Conservation (phyloP, 306 rosid species). For the Ammopiptanthus mongolicus region DNA sequence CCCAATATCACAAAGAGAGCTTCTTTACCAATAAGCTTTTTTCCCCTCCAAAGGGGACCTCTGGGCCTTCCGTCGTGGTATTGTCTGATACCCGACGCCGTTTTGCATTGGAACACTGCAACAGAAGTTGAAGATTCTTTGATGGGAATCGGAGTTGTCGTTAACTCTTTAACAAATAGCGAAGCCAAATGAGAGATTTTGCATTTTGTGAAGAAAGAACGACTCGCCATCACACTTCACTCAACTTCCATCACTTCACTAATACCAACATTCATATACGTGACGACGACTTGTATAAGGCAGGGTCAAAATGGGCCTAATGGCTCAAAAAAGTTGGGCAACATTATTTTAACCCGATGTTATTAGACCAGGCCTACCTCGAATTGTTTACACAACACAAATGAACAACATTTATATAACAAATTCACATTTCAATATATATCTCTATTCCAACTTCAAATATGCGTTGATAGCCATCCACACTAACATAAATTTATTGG, state of each 20-base stretch:
- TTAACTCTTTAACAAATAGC: conserved; percentile 11
- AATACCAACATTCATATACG: background rate
- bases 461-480: too few relatives aligned
- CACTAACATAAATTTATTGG: too few relatives aligned
- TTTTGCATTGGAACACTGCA: conserved; percentile 17
- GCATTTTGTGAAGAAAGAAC: conserved; percentile 44
- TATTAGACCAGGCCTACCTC: background rate
- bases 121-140: background rate
- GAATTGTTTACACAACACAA: too few relatives aligned
- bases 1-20: conserved; percentile 73
- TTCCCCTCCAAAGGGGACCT: conserved; percentile 97
- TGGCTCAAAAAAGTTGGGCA: background rate
- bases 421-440: too few relatives aligned
- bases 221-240: conserved; percentile 42
- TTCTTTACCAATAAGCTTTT: conserved; percentile 85
- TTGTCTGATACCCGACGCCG: conserved; percentile 33
- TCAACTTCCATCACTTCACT: background rate
- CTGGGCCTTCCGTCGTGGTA: conserved; percentile 96
- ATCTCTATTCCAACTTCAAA: too few relatives aligned
- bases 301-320: background rate
- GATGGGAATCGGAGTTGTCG: conserved; percentile 15
- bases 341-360: background rate
- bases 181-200: conserved; percentile 28
- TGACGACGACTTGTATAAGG: too few relatives aligned
- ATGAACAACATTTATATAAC: too few relatives aligned